Evolutionary conservation across 192 early-diverging fungal genomes (phyloP), one percentile per base, ranked within the genome.

Genomic region (Coemansia sp.): DNA sequence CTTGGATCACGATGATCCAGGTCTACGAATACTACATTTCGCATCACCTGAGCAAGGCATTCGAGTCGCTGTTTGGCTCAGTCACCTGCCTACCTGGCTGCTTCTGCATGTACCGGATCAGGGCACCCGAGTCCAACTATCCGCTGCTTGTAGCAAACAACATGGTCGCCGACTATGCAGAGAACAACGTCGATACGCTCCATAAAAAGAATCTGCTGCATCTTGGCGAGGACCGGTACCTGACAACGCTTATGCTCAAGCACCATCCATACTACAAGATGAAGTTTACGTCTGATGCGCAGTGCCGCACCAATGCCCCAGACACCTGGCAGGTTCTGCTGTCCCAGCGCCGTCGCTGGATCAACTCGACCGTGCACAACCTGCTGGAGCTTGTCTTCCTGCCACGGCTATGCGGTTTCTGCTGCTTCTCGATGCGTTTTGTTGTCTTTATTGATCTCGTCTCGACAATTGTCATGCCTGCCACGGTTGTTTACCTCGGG

Each of bases 331-430:
- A 89, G 59, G 93, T 99, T 22, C 83, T 99, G 49, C 76, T 99
- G 22, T 99, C 98, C 1, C 98, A 99, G 79, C 91, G 98, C 67
- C 94, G 98, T 73, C 92, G 98, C 64, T 99, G 98, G 98, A 99
- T 99, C 75, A 99, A 99, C 85, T 98, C 96, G 31, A 99, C 98
- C 0, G 92, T 99, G 14, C 98, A 99, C 85, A 99, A 99, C 76
- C 83, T 98, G 71, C 85, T 97, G 64, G 98, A 99, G 76, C 84
- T 99, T 38, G 80, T 96, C 40, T 88, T 94, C 67, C 80, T 99
- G 65, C 92, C 92, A 33, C 95, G 97, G 63, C 89, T 98, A 32
- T 98, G 98, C 65, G 96, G 98, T 30, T 96, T 94, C 87, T 91
- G 96, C 79, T 96, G 94, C 83, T 98, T 97, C 84, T 97, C 96